phyloP scores from a whole-genome alignment of 2,329 filamentous ascomycete species.

The Colletotrichum tofieldiae region DNA sequence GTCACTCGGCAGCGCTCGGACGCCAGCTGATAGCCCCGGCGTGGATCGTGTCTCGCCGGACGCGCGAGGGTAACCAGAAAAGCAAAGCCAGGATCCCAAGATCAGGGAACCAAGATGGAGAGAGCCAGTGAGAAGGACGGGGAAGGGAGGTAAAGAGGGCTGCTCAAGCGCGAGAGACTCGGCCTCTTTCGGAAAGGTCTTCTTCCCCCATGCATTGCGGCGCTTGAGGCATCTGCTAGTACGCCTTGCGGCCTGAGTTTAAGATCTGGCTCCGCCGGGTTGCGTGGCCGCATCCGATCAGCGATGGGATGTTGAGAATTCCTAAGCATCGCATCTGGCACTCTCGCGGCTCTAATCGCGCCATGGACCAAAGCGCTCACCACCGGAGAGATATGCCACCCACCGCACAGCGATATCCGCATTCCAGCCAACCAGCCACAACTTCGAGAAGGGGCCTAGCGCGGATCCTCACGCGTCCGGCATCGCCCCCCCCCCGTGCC shows the following conservation, averaged over 20 bases:
- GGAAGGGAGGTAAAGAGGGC: too few species aligned
- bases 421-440: constrained; percentile 15
- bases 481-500: neutral
- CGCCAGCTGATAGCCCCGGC: too few species aligned
- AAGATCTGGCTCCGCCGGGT: neutral
- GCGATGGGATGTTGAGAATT: neutral
- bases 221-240: neutral
- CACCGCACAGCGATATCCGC: too few species aligned
- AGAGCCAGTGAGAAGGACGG: too few species aligned
- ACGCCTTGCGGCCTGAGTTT: neutral
- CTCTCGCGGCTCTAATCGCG: neutral
- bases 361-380: neutral
- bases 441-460: constrained; percentile 34
- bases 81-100: neutral
- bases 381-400: neutral
- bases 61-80: neutral
- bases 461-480: neutral
- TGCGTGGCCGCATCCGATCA: neutral
- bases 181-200: too few species aligned
- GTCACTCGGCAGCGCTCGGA: neutral
- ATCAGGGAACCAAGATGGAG: too few species aligned
- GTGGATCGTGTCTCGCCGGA: too few species aligned
- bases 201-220: too few species aligned
- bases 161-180: too few species aligned
- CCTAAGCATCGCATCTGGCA: neutral